Evolutionary conservation across 768 basidiomycete genomes (phyloP), one percentile per base, ranked within the genome.

Genomic region (Leccinum uliginosum): DNA sequence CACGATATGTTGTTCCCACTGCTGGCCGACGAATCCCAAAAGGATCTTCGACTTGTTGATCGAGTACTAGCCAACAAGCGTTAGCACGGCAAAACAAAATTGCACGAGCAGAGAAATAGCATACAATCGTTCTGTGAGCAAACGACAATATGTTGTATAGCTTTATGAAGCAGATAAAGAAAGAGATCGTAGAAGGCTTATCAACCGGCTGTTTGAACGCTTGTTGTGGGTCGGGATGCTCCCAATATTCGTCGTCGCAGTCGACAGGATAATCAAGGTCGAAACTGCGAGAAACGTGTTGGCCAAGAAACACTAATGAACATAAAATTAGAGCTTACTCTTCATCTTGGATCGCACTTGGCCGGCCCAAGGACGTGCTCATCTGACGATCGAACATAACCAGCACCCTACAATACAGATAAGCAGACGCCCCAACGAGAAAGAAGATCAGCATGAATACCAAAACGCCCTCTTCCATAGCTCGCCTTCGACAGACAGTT

Each of bases 161-260:
- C 60, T 81, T 83, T 52, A 89, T 71, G 44, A 73, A 72, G 43
- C 69, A 75, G 50, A 80, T 75, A 58, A 87, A 88, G 50, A 73
- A 78, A 0, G 85, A 69, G 2, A 87, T 63, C 1, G 64, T 66
- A 3, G 81, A 83, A 0, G 86, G 84, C 62, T 81, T 81, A 17
- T 76, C 80, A 1, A 75, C 63, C 0, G 89, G 90, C 63, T 91
- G 89, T 50, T 78, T 78, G 71, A 86, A 87, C 3, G 74, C 74
- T 23, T 73, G 70, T 12, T 73, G 74, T 0, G 78, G 75, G 52
- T 80, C 80, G 21, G 69, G 74, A 48, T 73, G 73, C 17, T 81
- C 76, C 84, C 85, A 87, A 56, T 81, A 86, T 50, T 87, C 84
- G 63, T 88, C 87, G 54, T 88, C 86, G 19, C 85, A 84, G 12